Base-by-base conservation (phyloP, 768 basidiomycete species). In the Austroboletus festivus region DNA sequence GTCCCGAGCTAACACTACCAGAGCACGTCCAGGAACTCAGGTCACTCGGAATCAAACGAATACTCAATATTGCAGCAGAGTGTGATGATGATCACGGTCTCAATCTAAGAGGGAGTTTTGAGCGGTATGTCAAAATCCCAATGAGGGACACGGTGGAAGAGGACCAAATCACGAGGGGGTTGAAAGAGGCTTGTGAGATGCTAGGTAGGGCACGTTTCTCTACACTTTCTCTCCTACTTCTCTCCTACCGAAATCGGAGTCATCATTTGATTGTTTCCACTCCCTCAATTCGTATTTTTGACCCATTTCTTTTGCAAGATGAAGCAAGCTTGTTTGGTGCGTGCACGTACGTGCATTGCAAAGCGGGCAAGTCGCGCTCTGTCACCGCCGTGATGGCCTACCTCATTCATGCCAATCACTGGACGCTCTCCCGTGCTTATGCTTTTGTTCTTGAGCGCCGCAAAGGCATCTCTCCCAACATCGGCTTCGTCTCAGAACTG, bases 111-210 rank as follows among this genome's bases (percentile, higher is more conserved):
- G 75, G 81, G 46, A 73, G 74, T 11, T 96, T 98, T 64, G 91
- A 93, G 54, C 80, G 80, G 56, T 97, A 97, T 64, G 71, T 80
- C 39, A 86, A 82, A 59, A 87, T 97, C 35, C 89, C 93, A 8
- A 94, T 97, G 90, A 75, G 92, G 53, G 94, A 98, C 71, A 93
- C 85, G 3, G 91, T 98, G 13, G 94, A 97, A 64, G 95, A 97
- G 69, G 89, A 90, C 51, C 86, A 88, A 45, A 88, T 98, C 33
- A 78, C 81, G 5, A 77, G 74, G 43, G 89, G 90, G 9, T 81
- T 98, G 38, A 77, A 82, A 42, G 88, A 93, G 59, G 90, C 86
- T 38, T 96, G 93, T 63, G 79, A 88, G 38, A 82, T 88, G 46
- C 75, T 96, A 43, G 93, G 93, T 95, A 66, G 66, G 88, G 72